A percentile compares a stretch with the other conserved stretches of the same genome.
Conservation (phyloP, 169 alveolate species). For the Plasmodium berghei region DNA sequence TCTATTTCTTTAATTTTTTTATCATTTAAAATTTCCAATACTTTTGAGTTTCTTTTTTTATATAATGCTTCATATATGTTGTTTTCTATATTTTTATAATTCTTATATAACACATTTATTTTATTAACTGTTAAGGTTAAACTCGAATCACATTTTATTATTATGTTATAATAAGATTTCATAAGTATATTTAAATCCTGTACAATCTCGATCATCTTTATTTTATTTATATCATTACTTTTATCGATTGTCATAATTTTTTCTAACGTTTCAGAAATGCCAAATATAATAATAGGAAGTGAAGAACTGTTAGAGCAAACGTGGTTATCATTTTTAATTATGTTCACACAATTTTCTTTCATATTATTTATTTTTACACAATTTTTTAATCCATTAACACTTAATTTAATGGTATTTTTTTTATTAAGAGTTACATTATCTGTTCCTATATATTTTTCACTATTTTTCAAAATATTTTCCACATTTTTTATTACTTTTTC, state of each 20-base stretch:
- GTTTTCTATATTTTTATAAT: slow-evolving; percentile 3
- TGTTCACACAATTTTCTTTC: background rate
- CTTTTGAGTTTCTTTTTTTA: too few relatives aligned
- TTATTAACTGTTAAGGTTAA: slow-evolving; percentile 11
- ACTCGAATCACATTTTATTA: slow-evolving; percentile 17
- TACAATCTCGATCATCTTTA: slow-evolving; percentile 19
- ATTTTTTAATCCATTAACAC: background rate
- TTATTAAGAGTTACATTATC: background rate
- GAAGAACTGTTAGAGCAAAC: slow-evolving; percentile 2
- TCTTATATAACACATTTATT: slow-evolving; percentile 22
- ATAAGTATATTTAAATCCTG: slow-evolving; percentile 30
- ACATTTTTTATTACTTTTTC: slow-evolving; percentile 1
- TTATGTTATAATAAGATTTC: slow-evolving; percentile 30
- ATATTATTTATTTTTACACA: background rate
- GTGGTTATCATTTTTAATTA: background rate
- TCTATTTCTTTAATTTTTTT: too few relatives aligned
- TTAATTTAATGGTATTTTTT: background rate
- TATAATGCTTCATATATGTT: background rate
- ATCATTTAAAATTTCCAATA: too few relatives aligned
- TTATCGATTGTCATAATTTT: slow-evolving; percentile 10
- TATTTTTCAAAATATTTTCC: slow-evolving; percentile 7
- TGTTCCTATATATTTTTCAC: background rate
- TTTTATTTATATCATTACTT: slow-evolving; percentile 36
- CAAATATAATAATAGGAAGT: slow-evolving; percentile 35
- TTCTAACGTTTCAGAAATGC: slow-evolving; percentile 24